Percentiles rank a stretch among this genome's conserved stretches.
Conservation (phyloP, 2,329 filamentous ascomycete species). For the Claviceps cyperi region DNA sequence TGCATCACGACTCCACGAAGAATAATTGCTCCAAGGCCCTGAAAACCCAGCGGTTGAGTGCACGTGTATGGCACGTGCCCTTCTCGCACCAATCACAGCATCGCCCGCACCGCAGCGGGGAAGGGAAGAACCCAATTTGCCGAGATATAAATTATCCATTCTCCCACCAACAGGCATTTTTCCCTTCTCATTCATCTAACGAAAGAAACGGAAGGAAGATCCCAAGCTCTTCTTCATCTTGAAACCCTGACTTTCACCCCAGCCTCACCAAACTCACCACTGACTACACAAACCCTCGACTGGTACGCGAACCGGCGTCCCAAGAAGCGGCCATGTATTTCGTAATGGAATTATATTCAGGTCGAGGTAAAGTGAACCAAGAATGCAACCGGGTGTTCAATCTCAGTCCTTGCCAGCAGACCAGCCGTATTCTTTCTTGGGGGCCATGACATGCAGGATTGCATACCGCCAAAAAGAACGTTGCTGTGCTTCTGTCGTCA, state of each 20-base stretch:
- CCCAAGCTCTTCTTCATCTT: no score
- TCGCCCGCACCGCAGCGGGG: conserved; percentile 1
- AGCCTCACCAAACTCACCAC: no score
- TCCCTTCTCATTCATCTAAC: background rate
- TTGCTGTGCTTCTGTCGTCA: background rate
- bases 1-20: no score
- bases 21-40: no score
- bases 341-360: conserved; percentile 20
- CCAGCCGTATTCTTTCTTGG: background rate
- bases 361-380: conserved; percentile 32
- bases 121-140: background rate
- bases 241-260: no score
- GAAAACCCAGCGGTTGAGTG: no score
- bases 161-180: background rate
- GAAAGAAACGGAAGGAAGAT: no score
- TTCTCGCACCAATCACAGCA: background rate
- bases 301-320: conserved; percentile 9
- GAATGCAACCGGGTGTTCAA: conserved; percentile 33
- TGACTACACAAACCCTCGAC: background rate
- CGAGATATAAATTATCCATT: background rate
- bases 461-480: no score
- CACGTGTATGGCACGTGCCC: background rate
- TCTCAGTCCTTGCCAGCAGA: conserved; percentile 7
- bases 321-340: conserved; percentile 14
- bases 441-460: no score